Evolutionary conservation across 148 eudicot genomes (phyloP).

Genomic region (Mesembryanthemum crystallinum): DNA sequence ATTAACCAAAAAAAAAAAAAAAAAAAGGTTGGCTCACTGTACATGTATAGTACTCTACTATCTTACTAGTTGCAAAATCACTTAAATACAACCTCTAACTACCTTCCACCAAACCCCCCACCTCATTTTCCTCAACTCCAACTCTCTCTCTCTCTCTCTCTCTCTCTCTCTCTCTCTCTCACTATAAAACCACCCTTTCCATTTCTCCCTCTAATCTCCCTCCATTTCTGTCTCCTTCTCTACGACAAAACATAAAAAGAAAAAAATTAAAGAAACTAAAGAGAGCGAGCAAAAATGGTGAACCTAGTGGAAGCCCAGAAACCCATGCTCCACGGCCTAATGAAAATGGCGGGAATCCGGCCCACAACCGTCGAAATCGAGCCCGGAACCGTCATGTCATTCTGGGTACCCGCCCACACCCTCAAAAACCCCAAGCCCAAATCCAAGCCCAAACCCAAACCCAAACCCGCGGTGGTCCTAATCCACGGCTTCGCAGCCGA

Average conservation of each 20-base stretch:
- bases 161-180: too few species aligned
- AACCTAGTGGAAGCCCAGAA: slow-evolving; percentile 75
- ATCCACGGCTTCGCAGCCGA: slow-evolving; percentile 91
- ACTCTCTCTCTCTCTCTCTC: too few species aligned
- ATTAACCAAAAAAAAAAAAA: too few species aligned
- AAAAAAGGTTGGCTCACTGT: too few species aligned
- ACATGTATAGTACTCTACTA: too few species aligned
- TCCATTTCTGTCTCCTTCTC: neutral
- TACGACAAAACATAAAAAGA: neutral
- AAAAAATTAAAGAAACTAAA: neutral
- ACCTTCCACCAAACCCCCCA: too few species aligned
- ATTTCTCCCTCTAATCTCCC: neutral
- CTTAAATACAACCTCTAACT: too few species aligned
- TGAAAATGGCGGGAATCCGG: slow-evolving; percentile 77
- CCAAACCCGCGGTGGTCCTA: slow-evolving; percentile 72
- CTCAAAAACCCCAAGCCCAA: slow-evolving; percentile 29
- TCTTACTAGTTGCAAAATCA: too few species aligned
- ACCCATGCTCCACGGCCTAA: slow-evolving; percentile 58
- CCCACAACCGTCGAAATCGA: slow-evolving; percentile 58
- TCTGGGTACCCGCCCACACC: slow-evolving; percentile 76
- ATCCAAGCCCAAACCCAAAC: slow-evolving; percentile 26
- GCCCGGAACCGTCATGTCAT: slow-evolving; percentile 69
- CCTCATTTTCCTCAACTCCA: too few species aligned
- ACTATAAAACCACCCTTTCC: too few species aligned
- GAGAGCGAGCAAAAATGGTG: slow-evolving; percentile 46